Evolutionary conservation across 2,329 filamentous ascomycete species (phyloP).

Genomic region (Cercospora zeina): DNA sequence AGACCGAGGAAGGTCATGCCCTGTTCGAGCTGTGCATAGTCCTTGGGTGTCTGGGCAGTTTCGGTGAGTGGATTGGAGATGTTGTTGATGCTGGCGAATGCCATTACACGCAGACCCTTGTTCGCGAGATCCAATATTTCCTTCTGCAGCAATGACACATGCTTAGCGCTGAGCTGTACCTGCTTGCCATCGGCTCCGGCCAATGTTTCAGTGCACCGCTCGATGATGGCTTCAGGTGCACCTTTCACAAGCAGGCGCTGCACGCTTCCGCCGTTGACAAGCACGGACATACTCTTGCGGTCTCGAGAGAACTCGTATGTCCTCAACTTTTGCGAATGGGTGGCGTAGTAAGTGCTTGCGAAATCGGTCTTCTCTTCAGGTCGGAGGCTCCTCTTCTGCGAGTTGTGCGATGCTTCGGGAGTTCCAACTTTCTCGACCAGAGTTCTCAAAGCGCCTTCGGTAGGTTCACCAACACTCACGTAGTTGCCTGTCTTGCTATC

Average conservation of each 20-base stretch:
- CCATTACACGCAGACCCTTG: constrained; percentile 89
- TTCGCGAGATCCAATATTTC: constrained; percentile 91
- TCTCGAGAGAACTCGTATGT: constrained; percentile 98
- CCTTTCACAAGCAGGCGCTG: constrained; percentile 93
- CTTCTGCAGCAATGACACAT: constrained; percentile 68
- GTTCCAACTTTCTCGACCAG: constrained; percentile 94
- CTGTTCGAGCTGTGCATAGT: constrained; percentile 87
- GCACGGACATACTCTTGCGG: constrained; percentile 98
- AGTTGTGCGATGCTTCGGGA: constrained; percentile 62
- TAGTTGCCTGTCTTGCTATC: constrained; percentile 74
- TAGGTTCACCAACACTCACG: constrained; percentile 87
- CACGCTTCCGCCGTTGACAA: constrained; percentile 68
- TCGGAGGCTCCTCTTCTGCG: constrained; percentile 50
- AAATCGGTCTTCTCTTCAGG: constrained; percentile 69
- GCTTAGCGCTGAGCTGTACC: constrained; percentile 68
- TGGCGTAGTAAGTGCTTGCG: constrained; percentile 82
- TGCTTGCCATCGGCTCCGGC: constrained; percentile 76
- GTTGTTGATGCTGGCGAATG: constrained; percentile 80
- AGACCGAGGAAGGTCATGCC: constrained; percentile 92
- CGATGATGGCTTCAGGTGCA: constrained; percentile 89
- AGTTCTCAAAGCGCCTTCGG: constrained; percentile 87
- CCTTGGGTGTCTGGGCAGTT: constrained; percentile 72
- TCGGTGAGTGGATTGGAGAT: constrained; percentile 67
- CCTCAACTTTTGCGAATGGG: constrained; percentile 69
- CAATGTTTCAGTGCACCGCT: constrained; percentile 81